Conservation (phyloP, 2,329 filamentous ascomycete species). For the Trichothecium sympodiale region DNA sequence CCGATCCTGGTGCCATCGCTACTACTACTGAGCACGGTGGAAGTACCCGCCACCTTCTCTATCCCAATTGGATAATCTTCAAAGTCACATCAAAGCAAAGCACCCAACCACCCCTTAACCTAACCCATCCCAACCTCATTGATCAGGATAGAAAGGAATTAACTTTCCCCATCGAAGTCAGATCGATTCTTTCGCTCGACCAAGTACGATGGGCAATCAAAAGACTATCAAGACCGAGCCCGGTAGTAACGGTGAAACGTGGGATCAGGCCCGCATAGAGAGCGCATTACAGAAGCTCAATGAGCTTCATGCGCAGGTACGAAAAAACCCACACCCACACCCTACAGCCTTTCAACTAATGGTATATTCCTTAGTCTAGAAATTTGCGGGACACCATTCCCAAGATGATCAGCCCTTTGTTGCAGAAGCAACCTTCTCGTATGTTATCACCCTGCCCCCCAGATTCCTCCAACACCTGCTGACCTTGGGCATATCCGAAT, state of each 20-base stretch:
- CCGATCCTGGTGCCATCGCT: too few species aligned
- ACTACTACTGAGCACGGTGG: too few species aligned
- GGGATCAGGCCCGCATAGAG: constrained; percentile 39
- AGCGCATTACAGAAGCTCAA: constrained; percentile 39
- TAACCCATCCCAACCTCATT: too few species aligned
- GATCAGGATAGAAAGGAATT: too few species aligned
- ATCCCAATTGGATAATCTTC: too few species aligned
- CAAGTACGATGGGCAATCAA: constrained; percentile 1
- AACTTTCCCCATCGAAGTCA: too few species aligned
- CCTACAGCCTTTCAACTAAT: not conserved
- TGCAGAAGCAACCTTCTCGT: constrained; percentile 39
- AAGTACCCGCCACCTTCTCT: too few species aligned
- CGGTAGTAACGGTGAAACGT: constrained; percentile 11
- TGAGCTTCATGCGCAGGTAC: constrained; percentile 44
- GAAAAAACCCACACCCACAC: constrained; percentile 10
- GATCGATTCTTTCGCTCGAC: not conserved
- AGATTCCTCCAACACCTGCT: constrained; percentile 9
- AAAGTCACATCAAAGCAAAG: too few species aligned
- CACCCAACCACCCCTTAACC: too few species aligned
- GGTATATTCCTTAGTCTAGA: constrained; percentile 16
- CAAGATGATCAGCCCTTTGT: constrained; percentile 34
- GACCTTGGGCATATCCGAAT: not conserved
- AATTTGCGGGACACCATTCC: constrained; percentile 24
- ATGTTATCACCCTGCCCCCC: constrained; percentile 14
- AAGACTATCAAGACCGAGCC: not conserved